Conservation (phyloP, 495 filamentous ascomycete species). For the Cryomyces antarcticus region DNA sequence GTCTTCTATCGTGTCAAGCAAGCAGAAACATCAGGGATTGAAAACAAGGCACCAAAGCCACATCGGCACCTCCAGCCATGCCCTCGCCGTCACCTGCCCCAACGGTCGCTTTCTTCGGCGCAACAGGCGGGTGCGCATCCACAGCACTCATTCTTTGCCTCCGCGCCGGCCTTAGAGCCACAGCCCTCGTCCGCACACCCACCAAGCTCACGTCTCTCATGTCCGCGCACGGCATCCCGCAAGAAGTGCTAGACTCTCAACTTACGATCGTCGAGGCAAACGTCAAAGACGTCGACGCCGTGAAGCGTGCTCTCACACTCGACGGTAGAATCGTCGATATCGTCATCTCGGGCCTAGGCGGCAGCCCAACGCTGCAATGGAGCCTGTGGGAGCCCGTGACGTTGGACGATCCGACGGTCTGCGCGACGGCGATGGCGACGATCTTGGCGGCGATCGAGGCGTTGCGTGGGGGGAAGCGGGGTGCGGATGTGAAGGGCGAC, state of each 20-base stretch:
- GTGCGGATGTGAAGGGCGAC: conserved; percentile 1
- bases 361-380: conserved; percentile 8
- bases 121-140: conserved; percentile 29
- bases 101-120: conserved; percentile 35
- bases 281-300: conserved; percentile 10
- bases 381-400: conserved; percentile 14
- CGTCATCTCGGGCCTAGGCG: conserved; percentile 18
- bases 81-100: background rate
- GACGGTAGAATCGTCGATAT: conserved; percentile 10
- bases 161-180: conserved; percentile 7
- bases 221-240: conserved; percentile 10
- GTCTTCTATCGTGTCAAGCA: too few relatives aligned
- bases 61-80: too few relatives aligned
- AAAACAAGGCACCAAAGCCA: too few relatives aligned
- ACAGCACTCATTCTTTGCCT: conserved; percentile 19
- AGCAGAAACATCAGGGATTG: too few relatives aligned
- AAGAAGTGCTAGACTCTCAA: conserved; percentile 5
- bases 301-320: conserved; percentile 8
- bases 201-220: conserved; percentile 33
- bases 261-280: conserved; percentile 18
- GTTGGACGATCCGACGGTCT: conserved; percentile 36
- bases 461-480: conserved; percentile 8
- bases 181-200: conserved; percentile 33
- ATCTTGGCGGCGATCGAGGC: conserved; percentile 24
- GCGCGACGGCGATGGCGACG: conserved; percentile 26